Evolutionary conservation across 306 rosid genomes (phyloP).

Genomic region (Vigna unguiculata): DNA sequence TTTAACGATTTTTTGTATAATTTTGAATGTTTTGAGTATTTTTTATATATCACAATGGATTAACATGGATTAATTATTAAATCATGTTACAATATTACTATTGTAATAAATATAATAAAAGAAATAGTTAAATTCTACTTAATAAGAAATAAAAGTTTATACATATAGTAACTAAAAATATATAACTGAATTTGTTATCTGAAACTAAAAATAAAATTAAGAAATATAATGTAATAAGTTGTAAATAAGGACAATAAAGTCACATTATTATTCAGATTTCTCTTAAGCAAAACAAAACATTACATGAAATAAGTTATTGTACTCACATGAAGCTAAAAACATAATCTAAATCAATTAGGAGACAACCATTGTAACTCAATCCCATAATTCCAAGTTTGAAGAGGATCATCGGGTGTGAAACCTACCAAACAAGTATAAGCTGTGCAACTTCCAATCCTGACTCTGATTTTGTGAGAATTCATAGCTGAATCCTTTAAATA

Average conservation of each 20-base stretch:
- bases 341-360: conserved; percentile 44
- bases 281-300: background rate
- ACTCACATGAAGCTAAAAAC: background rate
- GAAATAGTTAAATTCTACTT: background rate
- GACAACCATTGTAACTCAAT: conserved; percentile 84
- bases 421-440: conserved; percentile 79
- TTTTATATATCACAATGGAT: too few species aligned
- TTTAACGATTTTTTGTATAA: too few species aligned
- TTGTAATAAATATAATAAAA: background rate
- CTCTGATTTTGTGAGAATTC: conserved; percentile 74
- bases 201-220: conserved; percentile 9
- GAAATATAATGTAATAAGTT: background rate
- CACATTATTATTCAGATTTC: background rate
- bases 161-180: conserved; percentile 8
- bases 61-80: background rate
- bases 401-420: conserved; percentile 53
- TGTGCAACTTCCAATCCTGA: conserved; percentile 74
- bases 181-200: background rate
- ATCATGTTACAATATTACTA: background rate
- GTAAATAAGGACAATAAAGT: conserved; percentile 27
- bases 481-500: conserved; percentile 84
- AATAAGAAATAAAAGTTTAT: background rate
- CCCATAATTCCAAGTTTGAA: conserved; percentile 80
- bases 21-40: too few species aligned
- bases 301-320: background rate